These are phyloP conservation scores for barrel medic (Medicago truncatula) DNA, from an alignment of 306 rosid genomes.

Conservation along the genomic window DNA sequence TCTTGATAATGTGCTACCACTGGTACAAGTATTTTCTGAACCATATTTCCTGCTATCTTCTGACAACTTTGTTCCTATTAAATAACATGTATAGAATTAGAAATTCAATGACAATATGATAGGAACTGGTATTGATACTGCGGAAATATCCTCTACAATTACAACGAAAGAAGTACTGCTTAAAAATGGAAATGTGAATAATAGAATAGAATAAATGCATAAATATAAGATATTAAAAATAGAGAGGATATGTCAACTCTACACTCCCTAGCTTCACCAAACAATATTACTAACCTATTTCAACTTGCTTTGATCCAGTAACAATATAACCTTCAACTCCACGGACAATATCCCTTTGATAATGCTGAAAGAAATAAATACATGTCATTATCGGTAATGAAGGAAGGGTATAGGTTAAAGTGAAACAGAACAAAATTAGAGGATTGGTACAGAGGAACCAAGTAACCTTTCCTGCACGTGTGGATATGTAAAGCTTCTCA, in stretches of 20 bases:
- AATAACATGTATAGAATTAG: constrained; percentile 41
- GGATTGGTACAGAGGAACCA: constrained; percentile 39
- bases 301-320: constrained; percentile 96
- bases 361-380: constrained; percentile 65
- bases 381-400: constrained; percentile 29
- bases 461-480: constrained; percentile 94
- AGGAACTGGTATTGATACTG: constrained; percentile 2
- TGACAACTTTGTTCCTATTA: constrained; percentile 88
- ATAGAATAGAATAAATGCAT: constrained; percentile 23
- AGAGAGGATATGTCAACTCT: constrained; percentile 13
- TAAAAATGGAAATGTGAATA: constrained; percentile 15
- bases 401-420: constrained; percentile 3
- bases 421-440: constrained; percentile 33
- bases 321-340: constrained; percentile 96
- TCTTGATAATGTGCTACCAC: constrained; percentile 82
- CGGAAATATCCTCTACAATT: constrained; percentile 13
- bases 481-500: constrained; percentile 94
- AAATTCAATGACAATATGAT: constrained; percentile 30
- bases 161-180: not conserved
- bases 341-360: constrained; percentile 98
- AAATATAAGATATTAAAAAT: constrained; percentile 22
- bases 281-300: constrained; percentile 68
- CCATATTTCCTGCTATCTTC: constrained; percentile 98
- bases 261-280: constrained; percentile 36
- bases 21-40: constrained; percentile 92